Base-by-base conservation (phyloP, 495 filamentous ascomycete species). In the Talaromyces ruber region DNA sequence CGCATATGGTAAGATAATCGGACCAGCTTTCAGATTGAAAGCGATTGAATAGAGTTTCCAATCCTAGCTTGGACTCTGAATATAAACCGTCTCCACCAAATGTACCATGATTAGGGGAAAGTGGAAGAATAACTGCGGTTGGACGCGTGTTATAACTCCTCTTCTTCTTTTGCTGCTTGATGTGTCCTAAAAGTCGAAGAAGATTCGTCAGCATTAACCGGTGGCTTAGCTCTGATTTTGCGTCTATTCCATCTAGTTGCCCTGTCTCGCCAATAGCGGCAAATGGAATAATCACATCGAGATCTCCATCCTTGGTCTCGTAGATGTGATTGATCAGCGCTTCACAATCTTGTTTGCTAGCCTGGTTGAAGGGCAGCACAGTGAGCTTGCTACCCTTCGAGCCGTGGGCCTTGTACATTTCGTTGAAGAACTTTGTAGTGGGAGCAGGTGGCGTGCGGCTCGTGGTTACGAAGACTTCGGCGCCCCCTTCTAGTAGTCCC, bases 361-460 rank as follows among this genome's bases (percentile, higher is more conserved):
- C 94, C 75, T 97, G 93, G 73, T 98, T 98, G 82, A 97, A 98
- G 11, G 94, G 94, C 32, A 98, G 93, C 28, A 98, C 95, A 45
- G 97, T 90, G 18, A 98, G 84, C 75, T 97, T 91, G 57, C 94
- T 97, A 62, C 95, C 94, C 63, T 90, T 91, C 53, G 90, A 88
- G 65, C 94, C 94, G 68, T 86, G 96, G 53, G 92, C 87, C 65
- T 92, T 86, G 72, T 98, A 98, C 92, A 98, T 97, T 43, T 89
- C 86, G 76, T 98, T 93, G 77, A 97, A 98, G 78, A 97, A 98
- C 77, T 98, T 94, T 26, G 94, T 98, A 54, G 97, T 93, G 70
- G 97, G 4, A 12, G 39, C 89, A 39, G 90, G 91, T 3, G 94
- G 97, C 81, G 92, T 97, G 62, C 94, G 86, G 72, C 90, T 95